Evolutionary conservation across 2,329 filamentous ascomycete genomes (phyloP), one percentile per base, ranked within the genome.

Genomic region (Fonsecaea pedrosoi): DNA sequence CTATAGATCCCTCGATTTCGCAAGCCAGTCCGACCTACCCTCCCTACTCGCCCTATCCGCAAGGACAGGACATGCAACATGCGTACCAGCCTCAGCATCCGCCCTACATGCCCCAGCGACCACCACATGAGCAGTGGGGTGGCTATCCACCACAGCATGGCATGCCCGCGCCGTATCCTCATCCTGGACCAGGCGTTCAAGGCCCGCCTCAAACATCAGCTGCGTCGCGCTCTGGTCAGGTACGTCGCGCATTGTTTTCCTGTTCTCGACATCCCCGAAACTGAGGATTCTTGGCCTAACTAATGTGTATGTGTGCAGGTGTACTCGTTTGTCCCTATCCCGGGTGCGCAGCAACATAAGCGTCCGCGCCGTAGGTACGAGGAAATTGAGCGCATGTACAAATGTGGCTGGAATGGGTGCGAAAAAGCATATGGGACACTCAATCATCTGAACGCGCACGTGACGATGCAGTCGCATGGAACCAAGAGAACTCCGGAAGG

Each of bases 301-400:
- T 6, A 21, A 50, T 15, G 21, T 38, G 45, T 25, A 25, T 6
- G 10, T 35, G 78, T 38, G 9, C 73, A 97, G 86, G 94, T 99
- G 48, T 98, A 98, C 78, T 97, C 94, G 0, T 98, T 99, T 76
- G 95, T 98, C 37, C 94, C 95, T 0, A 98, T 98, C 75, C 95
- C 95, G 1, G 95, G 95, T 70, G 92, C 73, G 12, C 94, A 97
- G 77, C 95, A 99, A 78, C 94, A 98, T 79, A 99, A 99, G 83
- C 89, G 95, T 66, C 95, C 95, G 12, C 88, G 95, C 71, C 86
- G 95, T 74, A 88, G 95, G 62, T 99, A 97, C 75, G 95, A 99
- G 80, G 95, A 99, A 78, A 99, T 99, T 74, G 95, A 99, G 83
- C 90, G 95, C 77, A 98, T 99, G 95, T 98, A 99, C 84, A 98